Evolutionary conservation across 2,329 filamentous ascomycete genomes (phyloP), one percentile per base, ranked within the genome.

Genomic region (Fusarium nanum): DNA sequence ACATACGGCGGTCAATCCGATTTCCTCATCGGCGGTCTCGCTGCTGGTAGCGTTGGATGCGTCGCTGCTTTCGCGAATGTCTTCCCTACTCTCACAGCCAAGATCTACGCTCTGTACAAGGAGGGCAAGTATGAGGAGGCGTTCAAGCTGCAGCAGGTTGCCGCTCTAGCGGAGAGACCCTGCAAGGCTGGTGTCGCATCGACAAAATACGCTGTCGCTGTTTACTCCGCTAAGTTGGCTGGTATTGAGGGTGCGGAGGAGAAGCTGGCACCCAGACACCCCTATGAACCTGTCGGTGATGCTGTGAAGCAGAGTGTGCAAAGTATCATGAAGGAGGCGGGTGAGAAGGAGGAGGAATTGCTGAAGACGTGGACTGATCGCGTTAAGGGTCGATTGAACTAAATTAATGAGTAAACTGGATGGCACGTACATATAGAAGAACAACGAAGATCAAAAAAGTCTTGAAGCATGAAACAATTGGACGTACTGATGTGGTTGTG

Each of bases 1-100:
- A 87, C 89, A 1, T 93, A 88, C 73, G 91, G 90, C 1, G 92
- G 92, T 1, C 91, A 93, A 80, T 88, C 87, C 3, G 92, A 94
- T 74, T 93, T 92, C 77, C 78, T 93, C 25, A 81, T 91, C 50
- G 88, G 87, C 4, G 88, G 86, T 1, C 77, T 91, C 34, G 83
- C 84, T 3, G 85, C 86, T 9, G 89, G 89, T 18, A 86, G 85
- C 30, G 83, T 85, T 4, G 89, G 89, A 12, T 87, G 85, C 68
- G 87, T 91, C 52, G 87, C 88, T 0, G 89, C 87, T 5, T 86
- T 91, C 66, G 89, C 84, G 27, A 91, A 91, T 68, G 80, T 91
- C 5, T 89, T 87, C 71, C 88, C 88, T 11, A 84, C 83, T 74
- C 83, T 86, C 0, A 82, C 89, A 22, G 83, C 85, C 7, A 81